Evolutionary conservation across 139 green algal genomes (phyloP).

Genomic region (Chloropicon primus): DNA sequence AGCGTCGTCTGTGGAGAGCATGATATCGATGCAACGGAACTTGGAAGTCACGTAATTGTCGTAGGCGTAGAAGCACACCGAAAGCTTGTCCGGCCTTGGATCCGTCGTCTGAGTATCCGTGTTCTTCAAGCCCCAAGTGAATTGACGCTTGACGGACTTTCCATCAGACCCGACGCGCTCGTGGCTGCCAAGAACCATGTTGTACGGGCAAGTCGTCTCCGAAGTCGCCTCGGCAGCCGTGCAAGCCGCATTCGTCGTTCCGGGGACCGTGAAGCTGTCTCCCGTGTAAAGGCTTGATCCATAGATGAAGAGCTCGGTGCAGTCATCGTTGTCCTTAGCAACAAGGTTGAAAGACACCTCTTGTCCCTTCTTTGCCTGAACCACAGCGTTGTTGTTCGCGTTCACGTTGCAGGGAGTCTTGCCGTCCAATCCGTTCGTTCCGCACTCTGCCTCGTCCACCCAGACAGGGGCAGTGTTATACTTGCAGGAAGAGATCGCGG

Average conservation of each 20-base stretch:
- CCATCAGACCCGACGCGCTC: background rate
- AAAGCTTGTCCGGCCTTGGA: background rate
- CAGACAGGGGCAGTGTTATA: constrained; percentile 5
- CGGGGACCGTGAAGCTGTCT: background rate
- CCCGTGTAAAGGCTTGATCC: constrained; percentile 4
- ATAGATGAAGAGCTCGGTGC: constrained; percentile 14
- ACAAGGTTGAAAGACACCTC: constrained; percentile 13
- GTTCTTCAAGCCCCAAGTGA: constrained; percentile 1
- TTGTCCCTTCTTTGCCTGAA: background rate
- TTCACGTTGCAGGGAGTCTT: background rate
- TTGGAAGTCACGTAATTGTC: constrained; percentile 8
- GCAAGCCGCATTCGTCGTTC: background rate
- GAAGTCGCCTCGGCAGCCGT: background rate
- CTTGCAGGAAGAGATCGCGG: background rate
- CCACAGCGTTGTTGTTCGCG: background rate
- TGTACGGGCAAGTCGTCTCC: background rate
- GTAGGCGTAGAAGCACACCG: constrained; percentile 15
- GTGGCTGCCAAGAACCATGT: constrained; percentile 1
- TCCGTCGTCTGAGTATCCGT: constrained; percentile 3
- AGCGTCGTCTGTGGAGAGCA: background rate
- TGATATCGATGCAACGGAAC: constrained; percentile 11
- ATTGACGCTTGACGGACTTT: constrained; percentile 1
- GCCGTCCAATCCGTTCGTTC: background rate
- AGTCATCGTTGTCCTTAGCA: constrained; percentile 12
- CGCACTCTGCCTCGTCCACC: background rate